Evolutionary conservation across 2,329 filamentous ascomycete genomes (phyloP).

Genomic region (Penicillium nordicum): DNA sequence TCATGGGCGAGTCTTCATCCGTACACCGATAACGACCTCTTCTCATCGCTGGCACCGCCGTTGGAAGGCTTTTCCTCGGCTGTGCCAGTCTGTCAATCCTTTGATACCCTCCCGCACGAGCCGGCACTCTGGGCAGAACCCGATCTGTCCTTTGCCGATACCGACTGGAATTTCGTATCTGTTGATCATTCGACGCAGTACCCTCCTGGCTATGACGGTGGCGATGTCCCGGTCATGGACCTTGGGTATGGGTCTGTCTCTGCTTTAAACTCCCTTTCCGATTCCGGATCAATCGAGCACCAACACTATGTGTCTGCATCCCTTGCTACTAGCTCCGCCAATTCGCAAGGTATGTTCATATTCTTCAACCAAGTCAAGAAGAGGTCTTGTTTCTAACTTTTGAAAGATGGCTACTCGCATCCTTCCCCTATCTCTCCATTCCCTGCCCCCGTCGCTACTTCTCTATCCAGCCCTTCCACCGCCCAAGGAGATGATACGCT

Average conservation of each 20-base stretch:
- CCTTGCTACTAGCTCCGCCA: slow-evolving; percentile 13
- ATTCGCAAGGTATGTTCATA: slow-evolving; percentile 18
- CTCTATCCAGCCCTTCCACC: slow-evolving; percentile 17
- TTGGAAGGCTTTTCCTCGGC: slow-evolving; percentile 15
- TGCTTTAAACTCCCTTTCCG: slow-evolving; percentile 20
- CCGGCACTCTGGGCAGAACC: slow-evolving; percentile 23
- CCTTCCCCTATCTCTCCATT: slow-evolving; percentile 20
- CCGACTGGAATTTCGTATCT: slow-evolving; percentile 23
- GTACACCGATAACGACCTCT: slow-evolving; percentile 8
- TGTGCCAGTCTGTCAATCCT: slow-evolving; percentile 16
- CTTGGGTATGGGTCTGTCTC: slow-evolving; percentile 14
- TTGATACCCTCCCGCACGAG: slow-evolving; percentile 17
- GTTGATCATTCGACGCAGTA: slow-evolving; percentile 7
- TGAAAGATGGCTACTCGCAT: slow-evolving; percentile 17
- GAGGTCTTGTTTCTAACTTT: slow-evolving; percentile 4
- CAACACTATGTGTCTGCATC: slow-evolving; percentile 9
- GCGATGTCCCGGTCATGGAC: slow-evolving; percentile 12
- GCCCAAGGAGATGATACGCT: slow-evolving; percentile 17
- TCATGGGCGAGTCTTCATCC: slow-evolving; percentile 16
- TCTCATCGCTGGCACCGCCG: slow-evolving; percentile 13
- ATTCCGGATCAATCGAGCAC: slow-evolving; percentile 18
- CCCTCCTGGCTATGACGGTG: slow-evolving; percentile 9
- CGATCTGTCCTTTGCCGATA: slow-evolving; percentile 18
- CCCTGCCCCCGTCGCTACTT: slow-evolving; percentile 13
- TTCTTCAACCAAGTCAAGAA: neutral